These are phyloP conservation scores for Jasminum sambac DNA, from an alignment of 257 asterid species.

Conservation along the genomic window DNA sequence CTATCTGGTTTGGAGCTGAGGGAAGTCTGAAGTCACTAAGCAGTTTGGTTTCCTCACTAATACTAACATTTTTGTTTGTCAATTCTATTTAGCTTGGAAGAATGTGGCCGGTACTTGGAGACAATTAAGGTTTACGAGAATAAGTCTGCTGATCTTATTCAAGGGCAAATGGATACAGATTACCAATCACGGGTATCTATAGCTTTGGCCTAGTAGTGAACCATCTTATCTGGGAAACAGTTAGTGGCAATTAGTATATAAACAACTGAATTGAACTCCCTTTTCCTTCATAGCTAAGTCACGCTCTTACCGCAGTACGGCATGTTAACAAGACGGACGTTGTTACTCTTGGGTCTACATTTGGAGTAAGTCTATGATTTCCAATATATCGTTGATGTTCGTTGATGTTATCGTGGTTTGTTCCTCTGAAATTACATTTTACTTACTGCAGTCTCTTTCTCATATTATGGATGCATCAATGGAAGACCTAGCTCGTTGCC, in stretches of 20 bases:
- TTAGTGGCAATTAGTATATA: neutral
- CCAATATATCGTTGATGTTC: neutral
- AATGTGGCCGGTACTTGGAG: conserved; percentile 96
- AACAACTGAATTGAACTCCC: conserved; percentile 19
- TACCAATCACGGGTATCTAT: conserved; percentile 75
- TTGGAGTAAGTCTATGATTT: conserved; percentile 63
- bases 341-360: conserved; percentile 94
- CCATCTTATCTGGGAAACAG: conserved; percentile 16
- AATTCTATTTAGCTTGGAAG: conserved; percentile 72
- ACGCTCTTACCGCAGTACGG: conserved; percentile 84
- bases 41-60: neutral
- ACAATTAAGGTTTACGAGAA: conserved; percentile 94
- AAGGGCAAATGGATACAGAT: conserved; percentile 97
- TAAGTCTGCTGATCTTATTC: conserved; percentile 94
- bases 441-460: conserved; percentile 65
- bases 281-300: conserved; percentile 54
- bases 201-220: conserved; percentile 6
- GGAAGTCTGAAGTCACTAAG: neutral
- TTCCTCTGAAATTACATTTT: conserved; percentile 12
- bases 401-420: neutral
- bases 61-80: conserved; percentile 14
- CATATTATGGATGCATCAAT: conserved; percentile 95
- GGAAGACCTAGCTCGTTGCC: conserved; percentile 99
- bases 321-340: conserved; percentile 99
- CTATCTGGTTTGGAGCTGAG: neutral